These are phyloP conservation scores for Penicillium goetzii DNA, from an alignment of 495 filamentous ascomycete genomes.

Conservation along the genomic window DNA sequence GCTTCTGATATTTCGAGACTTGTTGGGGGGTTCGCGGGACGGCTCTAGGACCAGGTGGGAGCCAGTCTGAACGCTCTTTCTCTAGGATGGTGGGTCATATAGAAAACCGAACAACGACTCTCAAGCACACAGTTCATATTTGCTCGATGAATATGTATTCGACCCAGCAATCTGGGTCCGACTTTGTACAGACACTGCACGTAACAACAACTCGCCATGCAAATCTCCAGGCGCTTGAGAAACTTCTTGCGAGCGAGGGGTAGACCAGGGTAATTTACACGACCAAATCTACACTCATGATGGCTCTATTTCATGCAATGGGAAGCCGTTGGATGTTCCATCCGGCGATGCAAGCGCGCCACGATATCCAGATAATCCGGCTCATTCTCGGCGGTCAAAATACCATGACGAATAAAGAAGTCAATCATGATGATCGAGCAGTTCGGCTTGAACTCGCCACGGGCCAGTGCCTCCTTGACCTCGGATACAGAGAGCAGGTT, in stretches of 20 bases:
- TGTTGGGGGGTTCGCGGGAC: too few species aligned
- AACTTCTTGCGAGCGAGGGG: neutral
- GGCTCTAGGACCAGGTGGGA: too few species aligned
- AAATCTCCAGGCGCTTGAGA: neutral
- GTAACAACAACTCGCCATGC: neutral
- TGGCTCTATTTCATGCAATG: slow-evolving; percentile 29
- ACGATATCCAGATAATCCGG: slow-evolving; percentile 77
- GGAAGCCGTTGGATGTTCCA: slow-evolving; percentile 75
- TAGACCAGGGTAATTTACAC: neutral
- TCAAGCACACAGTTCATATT: too few species aligned
- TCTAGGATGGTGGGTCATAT: too few species aligned
- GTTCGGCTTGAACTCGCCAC: slow-evolving; percentile 90
- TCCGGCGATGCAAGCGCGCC: slow-evolving; percentile 72
- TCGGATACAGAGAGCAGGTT: slow-evolving; percentile 73
- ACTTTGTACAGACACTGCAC: neutral
- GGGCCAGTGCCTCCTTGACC: slow-evolving; percentile 68
- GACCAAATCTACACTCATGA: neutral
- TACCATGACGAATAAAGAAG: slow-evolving; percentile 87
- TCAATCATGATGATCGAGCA: slow-evolving; percentile 82
- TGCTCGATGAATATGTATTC: too few species aligned
- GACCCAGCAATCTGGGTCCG: neutral
- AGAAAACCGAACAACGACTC: too few species aligned
- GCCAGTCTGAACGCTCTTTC: too few species aligned
- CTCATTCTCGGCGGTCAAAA: slow-evolving; percentile 82
- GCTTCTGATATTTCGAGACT: too few species aligned